These are phyloP conservation scores for Hymenochaete sp. DNA, from an alignment of 1,284 basidiomycete species.

Conservation along the genomic window DNA sequence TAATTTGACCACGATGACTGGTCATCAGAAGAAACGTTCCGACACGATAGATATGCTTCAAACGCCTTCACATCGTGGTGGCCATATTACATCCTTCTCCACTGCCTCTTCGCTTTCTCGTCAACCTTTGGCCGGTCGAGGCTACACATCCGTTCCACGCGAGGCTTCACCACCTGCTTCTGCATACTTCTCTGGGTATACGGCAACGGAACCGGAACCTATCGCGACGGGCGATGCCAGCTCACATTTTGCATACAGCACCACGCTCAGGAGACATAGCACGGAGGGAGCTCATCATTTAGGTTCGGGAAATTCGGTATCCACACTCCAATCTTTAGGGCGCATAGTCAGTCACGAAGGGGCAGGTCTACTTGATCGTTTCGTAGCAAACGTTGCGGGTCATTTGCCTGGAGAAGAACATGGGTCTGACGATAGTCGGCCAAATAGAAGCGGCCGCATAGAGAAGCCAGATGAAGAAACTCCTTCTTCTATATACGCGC, in stretches of 20 bases:
- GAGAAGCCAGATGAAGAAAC: conserved; percentile 35
- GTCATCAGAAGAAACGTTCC: conserved; percentile 17
- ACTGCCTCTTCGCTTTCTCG: conserved; percentile 17
- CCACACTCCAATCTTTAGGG: conserved; percentile 10
- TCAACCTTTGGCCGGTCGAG: conserved; percentile 12
- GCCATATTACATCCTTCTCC: conserved; percentile 17
- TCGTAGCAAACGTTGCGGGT: conserved; percentile 35
- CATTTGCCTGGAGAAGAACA: not conserved
- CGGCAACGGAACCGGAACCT: conserved; percentile 35
- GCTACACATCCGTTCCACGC: conserved; percentile 22
- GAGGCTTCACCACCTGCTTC: conserved; percentile 65
- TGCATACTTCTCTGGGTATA: conserved; percentile 58
- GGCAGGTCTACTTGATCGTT: conserved; percentile 32
- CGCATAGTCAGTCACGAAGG: conserved; percentile 11
- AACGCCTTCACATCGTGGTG: not conserved
- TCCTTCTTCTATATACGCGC: conserved; percentile 49
- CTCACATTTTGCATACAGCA: conserved; percentile 75
- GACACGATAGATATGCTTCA: conserved; percentile 8
- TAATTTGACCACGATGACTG: conserved; percentile 4
- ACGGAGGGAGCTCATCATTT: conserved; percentile 31
- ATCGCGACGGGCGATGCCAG: conserved; percentile 54
- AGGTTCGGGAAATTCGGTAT: conserved; percentile 14
- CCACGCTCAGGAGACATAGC: conserved; percentile 64
- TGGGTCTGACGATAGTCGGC: conserved; percentile 25
- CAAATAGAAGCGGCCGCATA: conserved; percentile 21